Evolutionary conservation across 306 rosid species (phyloP).

Genomic region (Fragaria nilgerrensis): DNA sequence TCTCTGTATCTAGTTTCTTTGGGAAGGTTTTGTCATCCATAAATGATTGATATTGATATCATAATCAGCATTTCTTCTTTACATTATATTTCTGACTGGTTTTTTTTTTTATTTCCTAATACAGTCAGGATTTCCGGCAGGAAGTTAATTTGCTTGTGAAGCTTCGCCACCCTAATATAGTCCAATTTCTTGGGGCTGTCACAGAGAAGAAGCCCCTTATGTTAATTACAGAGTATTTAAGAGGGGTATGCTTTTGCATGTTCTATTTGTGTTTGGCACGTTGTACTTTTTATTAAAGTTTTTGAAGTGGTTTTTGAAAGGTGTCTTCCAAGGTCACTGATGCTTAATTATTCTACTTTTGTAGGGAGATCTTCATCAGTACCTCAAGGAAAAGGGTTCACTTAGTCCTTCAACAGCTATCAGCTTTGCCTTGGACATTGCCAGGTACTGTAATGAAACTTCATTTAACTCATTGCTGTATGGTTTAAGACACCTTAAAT

Average conservation of each 20-base stretch:
- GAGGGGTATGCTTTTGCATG: slow-evolving; percentile 66
- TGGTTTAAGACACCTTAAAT: not conserved
- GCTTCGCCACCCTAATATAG: slow-evolving; percentile 98
- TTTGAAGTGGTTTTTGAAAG: slow-evolving; percentile 15
- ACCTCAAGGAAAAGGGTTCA: slow-evolving; percentile 84
- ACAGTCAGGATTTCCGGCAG: slow-evolving; percentile 95
- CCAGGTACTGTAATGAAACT: slow-evolving; percentile 45
- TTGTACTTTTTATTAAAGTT: slow-evolving; percentile 10
- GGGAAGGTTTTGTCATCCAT: not conserved
- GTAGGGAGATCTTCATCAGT: slow-evolving; percentile 92
- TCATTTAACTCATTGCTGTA: not conserved
- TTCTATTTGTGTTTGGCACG: not conserved
- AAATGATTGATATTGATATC: not conserved
- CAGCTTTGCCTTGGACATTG: slow-evolving; percentile 82
- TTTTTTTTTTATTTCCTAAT: slow-evolving; percentile 17
- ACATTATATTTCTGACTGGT: slow-evolving; percentile 3
- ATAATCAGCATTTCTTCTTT: slow-evolving; percentile 17
- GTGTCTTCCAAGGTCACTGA: slow-evolving; percentile 25
- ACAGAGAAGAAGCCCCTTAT: slow-evolving; percentile 93
- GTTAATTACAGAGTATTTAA: slow-evolving; percentile 90
- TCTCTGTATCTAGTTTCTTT: not conserved
- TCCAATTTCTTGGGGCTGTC: slow-evolving; percentile 99
- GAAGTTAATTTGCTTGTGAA: slow-evolving; percentile 96
- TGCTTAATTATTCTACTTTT: slow-evolving; percentile 26
- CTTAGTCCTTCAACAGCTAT: slow-evolving; percentile 68